Evolutionary conservation across 2,329 filamentous ascomycete species (phyloP).

Genomic region (Venturiaceae sp.): DNA sequence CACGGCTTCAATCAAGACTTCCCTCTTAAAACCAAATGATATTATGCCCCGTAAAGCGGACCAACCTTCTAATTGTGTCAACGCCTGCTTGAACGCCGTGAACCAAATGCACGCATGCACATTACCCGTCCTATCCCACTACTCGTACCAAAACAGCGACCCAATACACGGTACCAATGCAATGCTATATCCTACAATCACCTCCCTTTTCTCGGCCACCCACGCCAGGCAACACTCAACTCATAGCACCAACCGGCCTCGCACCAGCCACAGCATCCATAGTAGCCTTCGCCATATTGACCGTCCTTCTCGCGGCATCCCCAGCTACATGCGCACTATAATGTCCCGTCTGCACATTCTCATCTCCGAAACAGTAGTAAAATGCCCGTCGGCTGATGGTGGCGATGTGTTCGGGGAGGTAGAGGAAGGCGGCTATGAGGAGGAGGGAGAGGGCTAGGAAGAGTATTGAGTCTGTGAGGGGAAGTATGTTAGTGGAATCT

Average conservation of each 20-base stretch:
- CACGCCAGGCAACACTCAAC: not conserved
- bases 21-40: too few species aligned
- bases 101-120: too few species aligned
- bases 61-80: too few species aligned
- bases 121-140: too few species aligned
- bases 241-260: not conserved
- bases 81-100: too few species aligned
- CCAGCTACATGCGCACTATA: not conserved
- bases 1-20: too few species aligned
- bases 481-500: constrained; percentile 8
- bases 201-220: not conserved
- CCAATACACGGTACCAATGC: not conserved
- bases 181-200: not conserved
- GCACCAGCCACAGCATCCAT: not conserved
- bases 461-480: constrained; percentile 65
- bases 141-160: too few species aligned
- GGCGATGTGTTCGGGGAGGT: constrained; percentile 84
- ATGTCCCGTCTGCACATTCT: not conserved
- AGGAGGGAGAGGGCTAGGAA: constrained; percentile 85
- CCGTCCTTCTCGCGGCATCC: not conserved
- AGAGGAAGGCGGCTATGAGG: constrained; percentile 77
- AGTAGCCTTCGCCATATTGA: not conserved
- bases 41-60: too few species aligned
- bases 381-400: constrained; percentile 76
- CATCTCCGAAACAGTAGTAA: constrained; percentile 88